Percentiles rank a stretch among this genome's conserved stretches.
Evolutionary conservation across 805 yeast genomes (phyloP).

Genomic region (Myxozyma udenii): DNA sequence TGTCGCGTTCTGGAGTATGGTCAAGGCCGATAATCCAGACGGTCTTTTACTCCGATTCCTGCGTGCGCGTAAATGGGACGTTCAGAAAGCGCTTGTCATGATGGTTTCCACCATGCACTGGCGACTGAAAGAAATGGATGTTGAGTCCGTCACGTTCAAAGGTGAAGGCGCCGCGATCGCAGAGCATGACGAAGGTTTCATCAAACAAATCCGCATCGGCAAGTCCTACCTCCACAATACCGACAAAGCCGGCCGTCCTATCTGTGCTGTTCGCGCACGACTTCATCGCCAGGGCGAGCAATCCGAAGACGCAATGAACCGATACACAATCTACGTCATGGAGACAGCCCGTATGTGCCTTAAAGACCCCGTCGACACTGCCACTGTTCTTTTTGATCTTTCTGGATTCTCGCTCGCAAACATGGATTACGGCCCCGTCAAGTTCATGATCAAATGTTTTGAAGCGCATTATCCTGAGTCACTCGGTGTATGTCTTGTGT

Average conservation of each 20-base stretch:
- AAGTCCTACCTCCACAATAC: constrained; percentile 73
- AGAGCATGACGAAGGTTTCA: constrained; percentile 45
- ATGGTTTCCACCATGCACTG: constrained; percentile 82
- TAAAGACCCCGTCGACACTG: constrained; percentile 72
- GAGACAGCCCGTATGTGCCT: constrained; percentile 79
- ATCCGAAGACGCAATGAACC: constrained; percentile 65
- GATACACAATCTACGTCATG: constrained; percentile 69
- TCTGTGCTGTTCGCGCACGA: constrained; percentile 76
- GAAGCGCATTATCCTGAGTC: constrained; percentile 98
- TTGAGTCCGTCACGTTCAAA: constrained; percentile 58
- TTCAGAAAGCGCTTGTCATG: constrained; percentile 76
- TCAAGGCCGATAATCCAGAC: constrained; percentile 80
- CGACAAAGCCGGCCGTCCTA: constrained; percentile 72
- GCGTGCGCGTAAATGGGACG: constrained; percentile 92
- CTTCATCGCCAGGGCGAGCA: constrained; percentile 69
- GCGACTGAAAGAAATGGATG: constrained; percentile 60
- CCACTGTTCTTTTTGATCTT: constrained; percentile 81
- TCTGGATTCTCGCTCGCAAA: constrained; percentile 81
- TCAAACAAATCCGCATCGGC: constrained; percentile 55
- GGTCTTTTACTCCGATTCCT: constrained; percentile 78
- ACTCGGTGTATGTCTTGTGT: constrained; percentile 77
- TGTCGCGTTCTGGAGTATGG: constrained; percentile 54
- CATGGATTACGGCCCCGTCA: constrained; percentile 90
- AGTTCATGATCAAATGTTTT: constrained; percentile 81
- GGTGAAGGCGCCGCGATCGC: constrained; percentile 68